Base-by-base conservation (phyloP, 331 rosid genomes). In the Acacia pycnantha region DNA sequence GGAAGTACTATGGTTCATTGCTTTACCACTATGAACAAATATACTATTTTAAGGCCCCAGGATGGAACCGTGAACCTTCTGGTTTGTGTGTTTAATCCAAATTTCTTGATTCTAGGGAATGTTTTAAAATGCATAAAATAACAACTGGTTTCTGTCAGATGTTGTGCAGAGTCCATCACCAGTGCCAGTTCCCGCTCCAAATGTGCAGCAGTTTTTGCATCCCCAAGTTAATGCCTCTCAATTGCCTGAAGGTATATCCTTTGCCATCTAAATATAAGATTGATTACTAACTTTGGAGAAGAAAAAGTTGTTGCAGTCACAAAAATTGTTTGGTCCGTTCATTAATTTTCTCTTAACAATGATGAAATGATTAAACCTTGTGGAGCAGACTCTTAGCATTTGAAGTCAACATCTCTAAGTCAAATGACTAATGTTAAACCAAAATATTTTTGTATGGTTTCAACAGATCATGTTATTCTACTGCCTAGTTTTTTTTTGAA, bases 11-110 rank as follows among this genome's bases (percentile, higher is more conserved):
- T 85, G 9, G 82, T 74, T 90, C 91, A 35, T 84, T 96, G 89
- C 97, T 96, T 62, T 90, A 73, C 73, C 97, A 96, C 82, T 96
- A 88, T 14, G 98, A 96, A 62, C 97, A 90, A 80, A 79, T 93
- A 6, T 93, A 96, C 78, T 93, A 65, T 81, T 93, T 93, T 51
- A 92, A 88, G 86, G 90, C 92, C 47, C 83, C 6, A 12, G 91
- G 84, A 76, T 92, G 91, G 91, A 77, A 77, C 48, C 85, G 89
- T 41, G 8, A 37, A 26, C 12, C 85, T 77, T 56, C 89, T 35
- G 93, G 98, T 91, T 73, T 19, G 85, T 83, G 47, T 53, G 27
- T 64, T 71, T 22, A 75, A 65, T 74, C 80, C 73, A n/a, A 33
- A 70, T 64, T 22, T 19, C 27, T 73, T 44, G 72, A 72, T 73